Base-by-base conservation (phyloP, 2,329 filamentous ascomycete species). In the Stemphylium vesicarium region DNA sequence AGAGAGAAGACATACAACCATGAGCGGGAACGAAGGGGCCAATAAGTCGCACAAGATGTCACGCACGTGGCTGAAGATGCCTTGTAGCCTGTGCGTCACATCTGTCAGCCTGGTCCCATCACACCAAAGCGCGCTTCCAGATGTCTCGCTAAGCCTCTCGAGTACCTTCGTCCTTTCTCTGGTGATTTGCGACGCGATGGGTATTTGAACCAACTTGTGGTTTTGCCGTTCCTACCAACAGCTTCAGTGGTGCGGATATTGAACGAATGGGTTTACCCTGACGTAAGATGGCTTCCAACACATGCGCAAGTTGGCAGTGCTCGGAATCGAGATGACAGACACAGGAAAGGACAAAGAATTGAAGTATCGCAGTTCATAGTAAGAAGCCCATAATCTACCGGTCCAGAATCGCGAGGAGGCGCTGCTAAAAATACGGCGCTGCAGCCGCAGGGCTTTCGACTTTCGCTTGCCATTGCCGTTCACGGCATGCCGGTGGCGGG, bases 401-500 rank as follows among this genome's bases (percentile, higher is more conserved):
- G 13, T 29, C 35, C 38, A 20, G n/a, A 9, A 35, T 43, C 22
- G 56, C 20, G 45, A 48, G 44, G 46, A 42, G 53, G 53, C 37
- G 47, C 50, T 53, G 57, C 60, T 61, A 63, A 57, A 57, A 56
- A 64, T 59, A 59, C 57, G 48, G 46, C 48, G 48, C 38, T 36
- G 29, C 41, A 46, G 55, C 46, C 50, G 48, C 57, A 58, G 24
- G 20, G 35, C 35, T 33, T 51, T 53, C 29, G 47, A 50, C 32
- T 36, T 39, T 62, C 53, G 47, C 41, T 38, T 62, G 49, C 37
- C 36, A 50, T 59, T 52, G 32, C 52, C 49, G 22, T 39, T 15
- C 44, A 18, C 35, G 45, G 44, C 33, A 32, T 53, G 51, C 15
- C 41, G 37, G 49, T 40, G 22, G 53, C 44, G 51, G 56, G 43